Conservation (phyloP, 2,329 filamentous ascomycete species). For the Diatrype stigma region DNA sequence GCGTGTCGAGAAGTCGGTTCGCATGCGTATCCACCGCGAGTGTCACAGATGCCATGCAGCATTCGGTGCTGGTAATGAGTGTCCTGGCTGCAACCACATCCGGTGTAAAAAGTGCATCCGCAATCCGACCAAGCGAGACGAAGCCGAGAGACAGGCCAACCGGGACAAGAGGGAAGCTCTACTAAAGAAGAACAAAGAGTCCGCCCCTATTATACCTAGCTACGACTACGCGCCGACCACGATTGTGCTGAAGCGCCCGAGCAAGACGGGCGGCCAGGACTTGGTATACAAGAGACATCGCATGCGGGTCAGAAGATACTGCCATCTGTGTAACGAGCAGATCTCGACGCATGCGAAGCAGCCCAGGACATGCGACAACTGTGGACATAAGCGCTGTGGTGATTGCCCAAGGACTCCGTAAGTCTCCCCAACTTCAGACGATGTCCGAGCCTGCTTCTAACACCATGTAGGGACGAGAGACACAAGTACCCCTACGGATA, state of each 20-base stretch:
- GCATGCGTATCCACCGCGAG: conserved; percentile 71
- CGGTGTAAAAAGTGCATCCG: conserved; percentile 79
- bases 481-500: conserved; percentile 68
- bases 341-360: conserved; percentile 55
- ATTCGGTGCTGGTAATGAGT: conserved; percentile 70
- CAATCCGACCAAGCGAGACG: conserved; percentile 63
- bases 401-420: conserved; percentile 79
- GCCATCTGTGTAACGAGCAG: conserved; percentile 66
- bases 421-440: conserved; percentile 31
- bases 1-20: conserved; percentile 70
- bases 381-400: conserved; percentile 71
- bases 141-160: conserved; percentile 49
- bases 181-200: conserved; percentile 53
- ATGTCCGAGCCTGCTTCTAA: background rate
- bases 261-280: conserved; percentile 64
- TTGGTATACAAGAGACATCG: conserved; percentile 66
- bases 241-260: conserved; percentile 57
- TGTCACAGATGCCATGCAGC: conserved; percentile 78
- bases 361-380: conserved; percentile 55
- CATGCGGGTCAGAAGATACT: conserved; percentile 70
- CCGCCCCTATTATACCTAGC: conserved; percentile 49
- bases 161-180: conserved; percentile 47
- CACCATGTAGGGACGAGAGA: conserved; percentile 53
- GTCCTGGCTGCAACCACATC: conserved; percentile 70
- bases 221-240: conserved; percentile 47